A percentile compares a stretch with the other conserved stretches of the same genome.
Conservation (phyloP, 2,329 filamentous ascomycete species). For the Trichophyton verrucosum region DNA sequence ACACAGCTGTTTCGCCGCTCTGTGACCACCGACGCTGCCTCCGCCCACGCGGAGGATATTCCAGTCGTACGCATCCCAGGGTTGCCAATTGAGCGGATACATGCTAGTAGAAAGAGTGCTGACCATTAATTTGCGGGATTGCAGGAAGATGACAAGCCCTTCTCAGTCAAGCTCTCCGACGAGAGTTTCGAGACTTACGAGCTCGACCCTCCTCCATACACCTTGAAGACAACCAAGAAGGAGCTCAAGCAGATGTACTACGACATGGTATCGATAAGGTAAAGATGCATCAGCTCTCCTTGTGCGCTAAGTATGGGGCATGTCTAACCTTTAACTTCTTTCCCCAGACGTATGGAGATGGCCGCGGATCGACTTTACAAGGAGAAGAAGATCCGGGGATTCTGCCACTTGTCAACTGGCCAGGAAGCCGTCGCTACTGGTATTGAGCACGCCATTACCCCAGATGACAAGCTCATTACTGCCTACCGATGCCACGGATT, state of each 20-base stretch:
- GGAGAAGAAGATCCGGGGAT: constrained; percentile 99
- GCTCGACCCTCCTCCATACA: constrained; percentile 90
- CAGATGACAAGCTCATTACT: constrained; percentile 88
- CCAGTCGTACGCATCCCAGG: constrained; percentile 43
- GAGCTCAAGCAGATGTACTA: constrained; percentile 98
- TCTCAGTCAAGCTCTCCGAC: constrained; percentile 84
- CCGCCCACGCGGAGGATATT: constrained; percentile 73
- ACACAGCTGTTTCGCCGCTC: constrained; percentile 49
- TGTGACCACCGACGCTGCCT: constrained; percentile 92
- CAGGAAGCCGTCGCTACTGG: constrained; percentile 96
- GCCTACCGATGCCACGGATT: constrained; percentile 99
- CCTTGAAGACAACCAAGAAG: constrained; percentile 86
- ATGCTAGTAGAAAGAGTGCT: not conserved
- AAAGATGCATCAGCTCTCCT: constrained; percentile 30
- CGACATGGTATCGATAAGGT: constrained; percentile 92
- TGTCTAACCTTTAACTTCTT: not conserved
- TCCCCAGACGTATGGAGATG: constrained; percentile 92
- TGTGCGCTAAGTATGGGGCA: not conserved
- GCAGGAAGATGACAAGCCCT: constrained; percentile 85
- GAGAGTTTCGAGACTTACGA: constrained; percentile 99
- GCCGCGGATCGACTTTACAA: constrained; percentile 98
- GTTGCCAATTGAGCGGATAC: not conserved
- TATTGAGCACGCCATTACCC: constrained; percentile 90
- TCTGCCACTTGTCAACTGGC: constrained; percentile 96
- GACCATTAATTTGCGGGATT: not conserved